Conservation (phyloP, 177 flowering plant genomes). For the Vitis hybrid region DNA sequence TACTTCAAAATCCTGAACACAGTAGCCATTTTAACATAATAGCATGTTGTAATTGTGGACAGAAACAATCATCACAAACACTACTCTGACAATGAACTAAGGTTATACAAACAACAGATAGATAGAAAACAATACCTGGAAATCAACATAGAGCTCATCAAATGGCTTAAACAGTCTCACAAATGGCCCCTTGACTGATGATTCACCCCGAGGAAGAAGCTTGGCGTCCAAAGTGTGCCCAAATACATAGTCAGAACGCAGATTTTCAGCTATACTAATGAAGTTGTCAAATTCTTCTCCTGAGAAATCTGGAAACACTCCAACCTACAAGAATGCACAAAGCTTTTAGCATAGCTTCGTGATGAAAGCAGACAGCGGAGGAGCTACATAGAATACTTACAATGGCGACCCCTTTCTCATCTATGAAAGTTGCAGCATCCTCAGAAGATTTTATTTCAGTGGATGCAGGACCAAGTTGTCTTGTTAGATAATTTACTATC, state of each 20-base stretch:
- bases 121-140: slow-evolving; percentile 42
- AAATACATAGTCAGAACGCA: slow-evolving; percentile 87
- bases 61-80: too few relatives aligned
- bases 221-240: slow-evolving; percentile 83
- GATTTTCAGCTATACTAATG: slow-evolving; percentile 60
- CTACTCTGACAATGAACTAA: too few relatives aligned
- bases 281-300: slow-evolving; percentile 82
- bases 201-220: slow-evolving; percentile 78
- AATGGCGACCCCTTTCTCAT: slow-evolving; percentile 51
- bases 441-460: slow-evolving; percentile 69
- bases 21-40: background rate
- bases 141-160: slow-evolving; percentile 90
- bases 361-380: background rate
- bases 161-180: slow-evolving; percentile 90
- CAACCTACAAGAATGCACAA: slow-evolving; percentile 52
- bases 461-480: slow-evolving; percentile 87
- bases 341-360: background rate
- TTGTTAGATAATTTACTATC: slow-evolving; percentile 70
- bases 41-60: background rate
- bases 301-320: slow-evolving; percentile 78
- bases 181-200: slow-evolving; percentile 58
- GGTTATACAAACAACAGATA: background rate
- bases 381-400: slow-evolving; percentile 40
- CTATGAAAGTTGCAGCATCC: slow-evolving; percentile 52
- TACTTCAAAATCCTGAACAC: slow-evolving; percentile 64